Percentiles rank a stretch among this genome's conserved stretches.
These are phyloP conservation scores for Galerina sulciceps DNA, from an alignment of 768 basidiomycete genomes.

Conservation along the genomic window DNA sequence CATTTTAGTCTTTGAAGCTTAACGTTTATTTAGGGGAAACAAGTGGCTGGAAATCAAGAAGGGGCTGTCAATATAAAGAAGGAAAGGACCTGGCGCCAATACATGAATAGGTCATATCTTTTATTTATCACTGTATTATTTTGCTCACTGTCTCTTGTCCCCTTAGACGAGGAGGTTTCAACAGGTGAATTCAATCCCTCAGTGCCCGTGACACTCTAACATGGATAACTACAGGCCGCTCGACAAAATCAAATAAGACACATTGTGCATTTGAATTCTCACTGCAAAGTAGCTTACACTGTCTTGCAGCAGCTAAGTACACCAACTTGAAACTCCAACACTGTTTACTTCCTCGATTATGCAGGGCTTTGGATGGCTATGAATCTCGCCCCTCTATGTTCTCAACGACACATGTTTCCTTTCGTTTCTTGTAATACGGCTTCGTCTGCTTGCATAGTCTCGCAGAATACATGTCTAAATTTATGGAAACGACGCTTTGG, in stretches of 20 bases:
- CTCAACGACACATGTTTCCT: background rate
- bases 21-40: slow-evolving; percentile 60
- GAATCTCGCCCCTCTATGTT: background rate
- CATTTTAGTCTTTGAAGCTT: background rate
- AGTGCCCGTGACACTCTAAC: slow-evolving; percentile 52
- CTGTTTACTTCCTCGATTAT: slow-evolving; percentile 8
- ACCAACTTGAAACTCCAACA: slow-evolving; percentile 8
- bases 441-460: background rate
- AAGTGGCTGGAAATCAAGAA: slow-evolving; percentile 83
- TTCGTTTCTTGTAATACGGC: too few relatives aligned
- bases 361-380: slow-evolving; percentile 2
- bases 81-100: slow-evolving; percentile 92
- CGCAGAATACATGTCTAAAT: slow-evolving; percentile 11
- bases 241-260: slow-evolving; percentile 87
- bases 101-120: slow-evolving; percentile 87
- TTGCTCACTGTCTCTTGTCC: slow-evolving; percentile 1
- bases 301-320: slow-evolving; percentile 17
- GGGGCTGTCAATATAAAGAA: slow-evolving; percentile 73
- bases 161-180: slow-evolving; percentile 83
- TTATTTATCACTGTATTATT: background rate
- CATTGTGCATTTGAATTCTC: background rate
- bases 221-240: slow-evolving; percentile 67
- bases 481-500: background rate
- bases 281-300: background rate
- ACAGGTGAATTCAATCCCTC: slow-evolving; percentile 52